phyloP scores from a whole-genome alignment of 2,329 filamentous ascomycete species.

The Colletotrichum cuscutae region DNA sequence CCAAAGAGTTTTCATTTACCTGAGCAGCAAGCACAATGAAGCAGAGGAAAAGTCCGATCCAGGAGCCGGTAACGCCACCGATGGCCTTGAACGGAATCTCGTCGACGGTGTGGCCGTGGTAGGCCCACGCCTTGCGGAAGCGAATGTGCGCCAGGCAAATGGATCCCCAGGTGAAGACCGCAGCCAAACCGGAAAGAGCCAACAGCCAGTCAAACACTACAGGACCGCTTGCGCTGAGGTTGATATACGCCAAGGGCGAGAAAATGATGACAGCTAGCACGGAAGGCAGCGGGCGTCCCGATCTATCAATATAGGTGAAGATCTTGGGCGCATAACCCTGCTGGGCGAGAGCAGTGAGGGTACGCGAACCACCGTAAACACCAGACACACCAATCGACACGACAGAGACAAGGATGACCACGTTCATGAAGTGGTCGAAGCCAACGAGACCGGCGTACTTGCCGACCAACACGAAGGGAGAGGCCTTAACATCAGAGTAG shows the following conservation, averaged over 20 bases:
- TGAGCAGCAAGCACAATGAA: conserved; percentile 60
- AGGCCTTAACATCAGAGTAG: conserved; percentile 48
- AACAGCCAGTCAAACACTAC: conserved; percentile 72
- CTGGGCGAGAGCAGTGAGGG: conserved; percentile 64
- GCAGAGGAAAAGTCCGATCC: conserved; percentile 68
- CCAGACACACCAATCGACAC: conserved; percentile 64
- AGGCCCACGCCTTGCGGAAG: conserved; percentile 70
- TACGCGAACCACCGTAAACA: conserved; percentile 66
- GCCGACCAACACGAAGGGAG: conserved; percentile 35
- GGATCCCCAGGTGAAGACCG: conserved; percentile 73
- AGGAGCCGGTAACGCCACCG: conserved; percentile 71
- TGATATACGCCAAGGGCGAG: conserved; percentile 59
- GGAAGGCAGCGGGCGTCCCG: conserved; percentile 60
- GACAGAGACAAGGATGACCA: conserved; percentile 64
- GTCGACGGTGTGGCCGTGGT: conserved; percentile 67
- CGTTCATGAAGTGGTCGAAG: conserved; percentile 63
- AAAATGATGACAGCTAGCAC: conserved; percentile 56
- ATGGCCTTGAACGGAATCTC: conserved; percentile 73
- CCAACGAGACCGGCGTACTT: conserved; percentile 58
- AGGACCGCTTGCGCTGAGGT: conserved; percentile 55
- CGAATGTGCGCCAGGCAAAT: conserved; percentile 75
- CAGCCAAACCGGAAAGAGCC: conserved; percentile 70
- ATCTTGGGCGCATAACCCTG: conserved; percentile 64
- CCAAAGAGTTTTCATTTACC: background rate
- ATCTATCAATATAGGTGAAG: conserved; percentile 64